These are phyloP conservation scores for Solanum medicagineum DNA, from an alignment of 257 asterid species.

Conservation along the genomic window DNA sequence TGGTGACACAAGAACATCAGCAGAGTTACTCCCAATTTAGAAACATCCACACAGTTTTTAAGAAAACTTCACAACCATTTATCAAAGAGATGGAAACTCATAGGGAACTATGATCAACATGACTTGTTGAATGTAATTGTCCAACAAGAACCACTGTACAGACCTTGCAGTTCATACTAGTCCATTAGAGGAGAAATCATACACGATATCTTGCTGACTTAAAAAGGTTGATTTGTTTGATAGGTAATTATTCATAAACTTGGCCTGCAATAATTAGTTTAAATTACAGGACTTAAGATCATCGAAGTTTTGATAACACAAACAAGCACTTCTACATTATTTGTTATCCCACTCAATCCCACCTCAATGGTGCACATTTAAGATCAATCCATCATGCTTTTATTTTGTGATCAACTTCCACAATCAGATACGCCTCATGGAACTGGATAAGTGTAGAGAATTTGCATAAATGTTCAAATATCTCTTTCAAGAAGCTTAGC, in stretches of 20 bases:
- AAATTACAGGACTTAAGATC: not conserved
- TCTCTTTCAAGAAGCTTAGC: not conserved
- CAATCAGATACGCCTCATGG: not conserved
- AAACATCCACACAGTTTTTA: not conserved
- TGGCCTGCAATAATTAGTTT: not conserved
- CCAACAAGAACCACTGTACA: not conserved
- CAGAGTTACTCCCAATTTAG: not conserved
- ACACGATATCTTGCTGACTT: not conserved
- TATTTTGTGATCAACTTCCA: not conserved
- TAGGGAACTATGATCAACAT: not conserved
- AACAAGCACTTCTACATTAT: not conserved
- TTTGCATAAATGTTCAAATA: not conserved
- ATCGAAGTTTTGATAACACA: not conserved
- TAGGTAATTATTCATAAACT: not conserved
- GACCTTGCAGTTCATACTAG: not conserved
- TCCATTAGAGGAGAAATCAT: not conserved
- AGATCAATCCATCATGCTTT: not conserved
- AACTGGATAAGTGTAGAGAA: not conserved
- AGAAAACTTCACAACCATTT: not conserved
- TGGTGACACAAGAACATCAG: not conserved
- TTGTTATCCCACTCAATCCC: not conserved
- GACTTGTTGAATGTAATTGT: not conserved
- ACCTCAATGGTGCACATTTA: not conserved
- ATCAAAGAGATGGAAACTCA: not conserved
- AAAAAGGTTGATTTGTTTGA: not conserved